These are phyloP conservation scores for Sphagnum fallax DNA, from an alignment of 228 moss, liverwort and hornwort genomes.

Conservation along the genomic window DNA sequence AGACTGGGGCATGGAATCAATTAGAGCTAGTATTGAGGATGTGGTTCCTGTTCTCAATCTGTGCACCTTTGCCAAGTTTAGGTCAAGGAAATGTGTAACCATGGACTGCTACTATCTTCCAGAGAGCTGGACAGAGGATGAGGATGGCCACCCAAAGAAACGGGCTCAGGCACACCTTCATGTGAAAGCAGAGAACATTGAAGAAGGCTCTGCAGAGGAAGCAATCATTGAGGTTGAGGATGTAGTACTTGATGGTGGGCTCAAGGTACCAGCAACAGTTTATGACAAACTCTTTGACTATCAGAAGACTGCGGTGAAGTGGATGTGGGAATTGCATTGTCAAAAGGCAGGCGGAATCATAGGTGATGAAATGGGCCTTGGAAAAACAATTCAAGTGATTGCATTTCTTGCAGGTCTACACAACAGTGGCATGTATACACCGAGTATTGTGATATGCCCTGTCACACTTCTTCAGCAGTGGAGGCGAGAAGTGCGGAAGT, in stretches of 20 bases:
- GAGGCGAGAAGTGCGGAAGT: constrained; percentile 83
- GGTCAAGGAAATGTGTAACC: neutral
- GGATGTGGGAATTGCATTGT: constrained; percentile 97
- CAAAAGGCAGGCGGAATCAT: constrained; percentile 94
- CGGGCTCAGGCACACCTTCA: constrained; percentile 21
- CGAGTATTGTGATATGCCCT: constrained; percentile 83
- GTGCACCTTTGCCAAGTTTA: too few species aligned
- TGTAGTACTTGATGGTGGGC: constrained; percentile 79
- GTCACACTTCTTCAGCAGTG: constrained; percentile 94
- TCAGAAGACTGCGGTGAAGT: constrained; percentile 95
- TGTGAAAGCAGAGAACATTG: constrained; percentile 27
- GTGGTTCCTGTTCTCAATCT: too few species aligned
- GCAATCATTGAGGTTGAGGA: constrained; percentile 42
- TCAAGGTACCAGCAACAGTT: constrained; percentile 60
- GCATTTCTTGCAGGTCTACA: constrained; percentile 81
- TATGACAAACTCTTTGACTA: constrained; percentile 81
- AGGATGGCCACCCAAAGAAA: constrained; percentile 36
- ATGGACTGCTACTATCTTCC: neutral
- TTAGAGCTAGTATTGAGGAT: neutral
- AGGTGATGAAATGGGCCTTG: constrained; percentile 99
- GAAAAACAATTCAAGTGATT: constrained; percentile 85
- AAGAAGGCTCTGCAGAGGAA: constrained; percentile 32
- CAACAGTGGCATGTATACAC: constrained; percentile 65
- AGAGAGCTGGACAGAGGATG: constrained; percentile 53
- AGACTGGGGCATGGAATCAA: constrained; percentile 7